Percentiles rank a stretch among this genome's conserved stretches.
These are phyloP conservation scores for Heritiera littoralis DNA, from an alignment of 345 rosid species.

Conservation along the genomic window DNA sequence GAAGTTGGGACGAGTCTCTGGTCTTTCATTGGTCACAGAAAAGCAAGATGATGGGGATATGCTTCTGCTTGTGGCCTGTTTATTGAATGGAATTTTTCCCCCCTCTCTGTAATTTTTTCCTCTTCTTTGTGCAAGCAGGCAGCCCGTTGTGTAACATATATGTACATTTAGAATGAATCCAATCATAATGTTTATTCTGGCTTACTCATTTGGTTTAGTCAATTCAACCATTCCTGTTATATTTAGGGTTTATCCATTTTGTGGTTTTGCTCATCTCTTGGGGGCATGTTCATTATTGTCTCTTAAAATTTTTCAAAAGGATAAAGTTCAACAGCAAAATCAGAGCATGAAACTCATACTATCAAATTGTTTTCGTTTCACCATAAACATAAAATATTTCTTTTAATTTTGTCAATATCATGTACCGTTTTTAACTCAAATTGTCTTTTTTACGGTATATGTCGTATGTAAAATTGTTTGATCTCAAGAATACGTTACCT, in stretches of 20 bases:
- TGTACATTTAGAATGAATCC: conserved; percentile 16
- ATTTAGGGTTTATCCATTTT: neutral
- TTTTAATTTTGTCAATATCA: too few relatives aligned
- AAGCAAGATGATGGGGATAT: neutral
- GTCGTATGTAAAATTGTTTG: too few relatives aligned
- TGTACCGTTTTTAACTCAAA: too few relatives aligned
- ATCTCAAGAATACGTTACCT: too few relatives aligned
- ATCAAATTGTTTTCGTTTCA: too few relatives aligned
- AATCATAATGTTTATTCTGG: conserved; percentile 1
- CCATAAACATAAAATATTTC: too few relatives aligned
- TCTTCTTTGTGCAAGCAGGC: neutral
- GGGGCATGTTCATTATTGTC: too few relatives aligned
- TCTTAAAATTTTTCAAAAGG: too few relatives aligned
- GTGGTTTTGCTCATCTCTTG: neutral
- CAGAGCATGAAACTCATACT: too few relatives aligned
- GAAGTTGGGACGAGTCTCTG: neutral
- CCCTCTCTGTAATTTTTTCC: neutral
- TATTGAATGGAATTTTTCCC: neutral
- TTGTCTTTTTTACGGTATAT: too few relatives aligned
- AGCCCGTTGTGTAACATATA: neutral
- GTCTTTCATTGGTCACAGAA: neutral
- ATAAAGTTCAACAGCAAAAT: too few relatives aligned
- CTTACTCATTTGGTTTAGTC: neutral
- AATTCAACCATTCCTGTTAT: neutral
- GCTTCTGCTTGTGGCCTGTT: neutral